These are phyloP conservation scores for Trypanosoma congolense DNA, from an alignment of 208 protist species.

Conservation along the genomic window DNA sequence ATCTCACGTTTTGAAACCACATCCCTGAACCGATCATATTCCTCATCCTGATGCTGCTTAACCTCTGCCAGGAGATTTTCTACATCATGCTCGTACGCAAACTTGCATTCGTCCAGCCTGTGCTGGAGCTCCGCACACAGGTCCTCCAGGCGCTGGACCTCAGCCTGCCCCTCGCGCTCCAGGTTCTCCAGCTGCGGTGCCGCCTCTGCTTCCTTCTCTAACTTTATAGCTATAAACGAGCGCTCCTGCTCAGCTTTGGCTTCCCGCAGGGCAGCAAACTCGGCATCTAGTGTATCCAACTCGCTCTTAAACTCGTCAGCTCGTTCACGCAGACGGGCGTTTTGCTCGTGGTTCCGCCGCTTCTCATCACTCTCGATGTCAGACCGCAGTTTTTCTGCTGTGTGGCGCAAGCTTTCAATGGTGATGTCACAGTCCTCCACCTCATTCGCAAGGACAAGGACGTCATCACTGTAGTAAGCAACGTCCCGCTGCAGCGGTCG, in stretches of 20 bases:
- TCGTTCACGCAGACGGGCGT: constrained; percentile 88
- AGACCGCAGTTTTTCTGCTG: constrained; percentile 87
- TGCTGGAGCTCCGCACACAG: constrained; percentile 55
- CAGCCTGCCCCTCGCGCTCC: constrained; percentile 80
- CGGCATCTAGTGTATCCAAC: constrained; percentile 48
- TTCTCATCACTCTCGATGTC: constrained; percentile 94
- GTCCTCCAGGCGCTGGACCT: constrained; percentile 85
- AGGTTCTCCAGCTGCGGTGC: constrained; percentile 53
- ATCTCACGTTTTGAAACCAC: constrained; percentile 58
- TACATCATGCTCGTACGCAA: constrained; percentile 30
- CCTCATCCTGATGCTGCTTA: constrained; percentile 34
- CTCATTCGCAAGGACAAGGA: constrained; percentile 92
- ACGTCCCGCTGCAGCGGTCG: constrained; percentile 26
- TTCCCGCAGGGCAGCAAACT: constrained; percentile 75
- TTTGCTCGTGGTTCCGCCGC: constrained; percentile 89
- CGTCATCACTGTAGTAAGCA: constrained; percentile 46
- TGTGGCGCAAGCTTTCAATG: constrained; percentile 80
- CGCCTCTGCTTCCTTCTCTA: constrained; percentile 77
- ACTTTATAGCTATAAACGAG: constrained; percentile 84
- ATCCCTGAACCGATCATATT: constrained; percentile 81
- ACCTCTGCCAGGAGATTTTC: constrained; percentile 31
- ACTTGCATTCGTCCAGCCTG: constrained; percentile 62
- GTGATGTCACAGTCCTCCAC: constrained; percentile 87
- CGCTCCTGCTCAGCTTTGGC: constrained; percentile 90
- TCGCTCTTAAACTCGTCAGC: constrained; percentile 86